These are phyloP conservation scores for Anisogramma anomala DNA, from an alignment of 2,329 filamentous ascomycete species.

Conservation along the genomic window DNA sequence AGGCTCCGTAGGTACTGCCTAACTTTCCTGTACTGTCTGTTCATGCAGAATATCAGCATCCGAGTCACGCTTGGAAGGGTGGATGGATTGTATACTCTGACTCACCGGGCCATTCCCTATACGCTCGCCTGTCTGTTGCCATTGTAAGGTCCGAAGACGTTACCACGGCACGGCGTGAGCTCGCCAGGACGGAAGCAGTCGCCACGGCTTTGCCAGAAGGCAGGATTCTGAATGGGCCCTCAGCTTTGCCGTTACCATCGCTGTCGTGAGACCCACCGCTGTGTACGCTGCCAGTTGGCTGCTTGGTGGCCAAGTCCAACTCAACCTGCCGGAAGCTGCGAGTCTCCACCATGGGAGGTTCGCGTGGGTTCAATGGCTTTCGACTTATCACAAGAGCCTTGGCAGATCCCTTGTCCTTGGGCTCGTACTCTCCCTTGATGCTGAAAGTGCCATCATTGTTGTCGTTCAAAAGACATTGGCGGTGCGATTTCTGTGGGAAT, in stretches of 20 bases:
- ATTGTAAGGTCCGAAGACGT: neutral
- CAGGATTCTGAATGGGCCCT: neutral
- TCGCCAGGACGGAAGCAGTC: neutral
- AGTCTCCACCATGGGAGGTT: neutral
- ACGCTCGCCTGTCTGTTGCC: slow-evolving; percentile 7
- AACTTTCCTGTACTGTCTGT: neutral
- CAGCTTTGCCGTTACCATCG: neutral
- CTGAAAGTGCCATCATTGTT: slow-evolving; percentile 6
- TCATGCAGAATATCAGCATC: neutral
- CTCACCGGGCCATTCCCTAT: slow-evolving; percentile 9
- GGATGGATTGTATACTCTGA: rapidly evolving
- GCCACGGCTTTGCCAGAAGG: neutral
- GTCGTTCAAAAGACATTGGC: slow-evolving; percentile 3
- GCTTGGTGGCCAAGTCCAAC: neutral
- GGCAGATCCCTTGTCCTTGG: neutral
- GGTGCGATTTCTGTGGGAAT: neutral
- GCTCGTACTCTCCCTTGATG: neutral
- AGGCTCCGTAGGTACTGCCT: neutral
- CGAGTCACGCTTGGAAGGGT: no score
- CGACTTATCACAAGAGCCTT: slow-evolving; percentile 2
- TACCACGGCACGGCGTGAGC: no score
- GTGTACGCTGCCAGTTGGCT: neutral
- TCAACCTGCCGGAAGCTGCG: neutral
- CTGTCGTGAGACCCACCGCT: neutral
- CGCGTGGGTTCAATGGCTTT: neutral